These are phyloP conservation scores for Yarrowia sp. DNA, from an alignment of 805 yeast species.

Conservation along the genomic window DNA sequence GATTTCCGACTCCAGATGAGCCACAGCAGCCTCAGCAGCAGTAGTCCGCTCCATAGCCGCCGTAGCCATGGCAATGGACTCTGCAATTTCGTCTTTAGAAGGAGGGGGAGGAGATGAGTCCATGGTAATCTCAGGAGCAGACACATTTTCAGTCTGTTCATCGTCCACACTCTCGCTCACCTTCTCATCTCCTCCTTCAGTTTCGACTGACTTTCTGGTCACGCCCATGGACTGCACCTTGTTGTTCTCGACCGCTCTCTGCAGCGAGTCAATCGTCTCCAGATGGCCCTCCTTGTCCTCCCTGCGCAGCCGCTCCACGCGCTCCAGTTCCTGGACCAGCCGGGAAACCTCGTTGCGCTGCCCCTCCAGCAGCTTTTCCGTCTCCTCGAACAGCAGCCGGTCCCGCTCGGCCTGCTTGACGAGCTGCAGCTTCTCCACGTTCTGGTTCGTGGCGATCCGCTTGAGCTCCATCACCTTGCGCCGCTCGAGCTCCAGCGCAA, in stretches of 20 bases:
- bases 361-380: constrained; percentile 16
- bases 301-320: neutral
- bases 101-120: too few species aligned
- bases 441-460: constrained; percentile 28
- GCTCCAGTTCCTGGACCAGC: constrained; percentile 33
- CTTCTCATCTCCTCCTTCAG: neutral
- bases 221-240: constrained; percentile 1
- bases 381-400: constrained; percentile 23
- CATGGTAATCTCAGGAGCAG: too few species aligned
- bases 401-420: constrained; percentile 22
- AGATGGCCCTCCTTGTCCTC: constrained; percentile 21
- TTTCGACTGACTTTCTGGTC: neutral
- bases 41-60: constrained; percentile 8
- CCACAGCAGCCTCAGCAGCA: neutral
- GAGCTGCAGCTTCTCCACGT: constrained; percentile 28
- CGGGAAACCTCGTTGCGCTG: constrained; percentile 7
- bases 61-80: neutral
- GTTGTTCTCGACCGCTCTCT: neutral
- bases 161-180: neutral
- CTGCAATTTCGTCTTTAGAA: neutral
- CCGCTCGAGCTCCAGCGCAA: constrained; percentile 23
- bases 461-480: constrained; percentile 35
- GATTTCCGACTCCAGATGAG: constrained; percentile 11
- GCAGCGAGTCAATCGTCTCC: constrained; percentile 12
- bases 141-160: too few species aligned